These are phyloP conservation scores for Cudoniella acicularis DNA, from an alignment of 495 filamentous ascomycete species.

Conservation along the genomic window DNA sequence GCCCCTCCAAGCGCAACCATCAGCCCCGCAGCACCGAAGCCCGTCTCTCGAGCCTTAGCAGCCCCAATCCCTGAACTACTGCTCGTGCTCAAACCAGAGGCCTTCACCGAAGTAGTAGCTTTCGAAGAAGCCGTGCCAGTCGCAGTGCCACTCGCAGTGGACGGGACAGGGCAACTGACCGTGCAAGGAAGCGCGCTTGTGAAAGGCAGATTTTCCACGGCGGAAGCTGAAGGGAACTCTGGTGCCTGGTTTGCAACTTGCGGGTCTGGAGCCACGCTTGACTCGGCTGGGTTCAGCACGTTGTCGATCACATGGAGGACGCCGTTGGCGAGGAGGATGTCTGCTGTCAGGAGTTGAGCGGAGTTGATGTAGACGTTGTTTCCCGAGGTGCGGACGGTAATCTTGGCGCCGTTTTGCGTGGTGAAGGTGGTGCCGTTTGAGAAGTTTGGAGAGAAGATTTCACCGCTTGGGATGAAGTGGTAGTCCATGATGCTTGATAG, in stretches of 20 bases:
- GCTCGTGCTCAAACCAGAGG: conserved; percentile 3
- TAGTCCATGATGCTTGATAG: conserved; percentile 51
- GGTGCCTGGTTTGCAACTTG: conserved; percentile 13
- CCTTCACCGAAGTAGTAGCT: neutral
- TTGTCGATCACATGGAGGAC: conserved; percentile 64
- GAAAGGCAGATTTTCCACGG: conserved; percentile 12
- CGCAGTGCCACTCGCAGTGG: neutral
- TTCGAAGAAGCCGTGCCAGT: neutral
- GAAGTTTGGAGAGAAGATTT: conserved; percentile 48
- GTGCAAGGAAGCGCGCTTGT: conserved; percentile 30
- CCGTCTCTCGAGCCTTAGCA: conserved; percentile 20
- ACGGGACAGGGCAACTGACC: conserved; percentile 22
- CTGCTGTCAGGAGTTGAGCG: conserved; percentile 49
- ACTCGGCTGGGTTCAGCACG: conserved; percentile 20
- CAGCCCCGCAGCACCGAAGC: conserved; percentile 15
- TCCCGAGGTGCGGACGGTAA: conserved; percentile 48
- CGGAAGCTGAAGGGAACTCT: conserved; percentile 14
- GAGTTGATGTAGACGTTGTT: conserved; percentile 43
- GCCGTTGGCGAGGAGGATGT: conserved; percentile 63
- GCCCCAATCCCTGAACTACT: conserved; percentile 13
- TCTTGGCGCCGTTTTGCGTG: conserved; percentile 41
- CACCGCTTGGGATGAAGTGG: conserved; percentile 51
- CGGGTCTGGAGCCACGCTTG: conserved; percentile 19
- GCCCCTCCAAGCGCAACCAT: conserved; percentile 22
- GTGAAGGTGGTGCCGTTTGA: conserved; percentile 35